phyloP scores from a whole-genome alignment of 2,329 filamentous ascomycete species.

The Dothideomycetes sp. region DNA sequence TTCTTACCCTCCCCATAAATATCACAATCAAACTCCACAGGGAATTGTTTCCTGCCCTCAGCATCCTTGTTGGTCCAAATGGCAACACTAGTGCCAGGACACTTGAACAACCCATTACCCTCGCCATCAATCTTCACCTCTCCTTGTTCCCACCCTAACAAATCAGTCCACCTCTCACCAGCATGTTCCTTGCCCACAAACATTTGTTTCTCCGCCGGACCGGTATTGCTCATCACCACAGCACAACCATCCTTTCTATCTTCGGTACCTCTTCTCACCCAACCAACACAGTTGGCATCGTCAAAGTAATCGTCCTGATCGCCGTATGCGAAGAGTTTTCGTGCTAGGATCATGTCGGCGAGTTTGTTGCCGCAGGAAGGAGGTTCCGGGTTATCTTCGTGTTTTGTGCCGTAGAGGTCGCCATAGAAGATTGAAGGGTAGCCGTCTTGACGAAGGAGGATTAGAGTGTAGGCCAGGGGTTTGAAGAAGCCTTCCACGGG shows the following conservation, averaged over 20 bases:
- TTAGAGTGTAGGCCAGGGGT: constrained; percentile 61
- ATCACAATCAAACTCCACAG: constrained; percentile 21
- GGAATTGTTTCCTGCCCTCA: constrained; percentile 42
- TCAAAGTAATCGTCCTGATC: constrained; percentile 56
- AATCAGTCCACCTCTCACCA: constrained; percentile 56
- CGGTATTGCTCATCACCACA: constrained; percentile 33
- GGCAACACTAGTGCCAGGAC: constrained; percentile 45
- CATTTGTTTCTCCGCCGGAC: constrained; percentile 45
- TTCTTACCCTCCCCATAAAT: constrained; percentile 15
- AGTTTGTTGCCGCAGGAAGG: constrained; percentile 39
- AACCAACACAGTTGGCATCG: constrained; percentile 51
- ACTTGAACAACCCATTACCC: constrained; percentile 51
- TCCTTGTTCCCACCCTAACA: constrained; percentile 48
- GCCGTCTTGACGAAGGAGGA: constrained; percentile 55
- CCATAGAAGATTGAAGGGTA: constrained; percentile 63
- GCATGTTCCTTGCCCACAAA: constrained; percentile 43
- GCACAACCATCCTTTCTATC: constrained; percentile 44
- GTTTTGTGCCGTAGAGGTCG: constrained; percentile 56
- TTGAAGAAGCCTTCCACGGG: constrained; percentile 60
- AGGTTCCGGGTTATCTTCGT: constrained; percentile 40
- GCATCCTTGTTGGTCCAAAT: constrained; percentile 54
- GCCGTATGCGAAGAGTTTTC: constrained; percentile 58
- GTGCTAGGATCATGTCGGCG: constrained; percentile 49
- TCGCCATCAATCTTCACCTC: constrained; percentile 50
- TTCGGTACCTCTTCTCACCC: constrained; percentile 44